Percentiles rank a stretch among this genome's conserved stretches.
phyloP scores from a whole-genome alignment of 2,329 filamentous ascomycete genomes.

The Fusarium citri region DNA sequence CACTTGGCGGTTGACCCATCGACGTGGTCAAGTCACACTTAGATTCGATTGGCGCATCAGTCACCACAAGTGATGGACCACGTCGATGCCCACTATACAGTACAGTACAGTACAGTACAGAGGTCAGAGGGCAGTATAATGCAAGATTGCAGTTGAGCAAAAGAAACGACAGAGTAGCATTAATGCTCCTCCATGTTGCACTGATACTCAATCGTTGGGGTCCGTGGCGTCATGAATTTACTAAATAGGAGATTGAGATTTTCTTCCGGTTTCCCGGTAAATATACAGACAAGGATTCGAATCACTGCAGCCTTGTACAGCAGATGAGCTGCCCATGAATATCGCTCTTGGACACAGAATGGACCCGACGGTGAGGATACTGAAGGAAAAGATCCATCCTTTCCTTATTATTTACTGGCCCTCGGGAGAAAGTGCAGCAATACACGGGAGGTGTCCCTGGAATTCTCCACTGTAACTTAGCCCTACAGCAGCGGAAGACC shows the following conservation, averaged over 20 bases:
- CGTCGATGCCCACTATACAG: neutral
- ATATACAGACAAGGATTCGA: neutral
- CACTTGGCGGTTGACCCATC: slow-evolving; percentile 21
- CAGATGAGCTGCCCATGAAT: neutral
- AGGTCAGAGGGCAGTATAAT: neutral
- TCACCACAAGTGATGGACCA: slow-evolving; percentile 7
- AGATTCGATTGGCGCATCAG: slow-evolving; percentile 10
- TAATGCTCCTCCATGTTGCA: neutral
- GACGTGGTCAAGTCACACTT: slow-evolving; percentile 1
- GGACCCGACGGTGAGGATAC: slow-evolving; percentile 1
- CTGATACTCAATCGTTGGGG: neutral
- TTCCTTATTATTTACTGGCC: neutral
- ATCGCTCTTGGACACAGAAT: neutral
- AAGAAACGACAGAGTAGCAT: neutral
- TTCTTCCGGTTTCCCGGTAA: slow-evolving; percentile 8
- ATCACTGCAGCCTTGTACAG: neutral
- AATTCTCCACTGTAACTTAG: slow-evolving; percentile 12
- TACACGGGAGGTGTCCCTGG: neutral
- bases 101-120: neutral
- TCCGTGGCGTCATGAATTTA: slow-evolving; percentile 23
- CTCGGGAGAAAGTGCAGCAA: neutral
- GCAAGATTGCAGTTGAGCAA: neutral
- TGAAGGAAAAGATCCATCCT: neutral
- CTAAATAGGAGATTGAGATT: slow-evolving; percentile 5
- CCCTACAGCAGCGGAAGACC: slow-evolving; percentile 2